Evolutionary conservation across 2,329 filamentous ascomycete species (phyloP).

Genomic region (Microdochium paspali): DNA sequence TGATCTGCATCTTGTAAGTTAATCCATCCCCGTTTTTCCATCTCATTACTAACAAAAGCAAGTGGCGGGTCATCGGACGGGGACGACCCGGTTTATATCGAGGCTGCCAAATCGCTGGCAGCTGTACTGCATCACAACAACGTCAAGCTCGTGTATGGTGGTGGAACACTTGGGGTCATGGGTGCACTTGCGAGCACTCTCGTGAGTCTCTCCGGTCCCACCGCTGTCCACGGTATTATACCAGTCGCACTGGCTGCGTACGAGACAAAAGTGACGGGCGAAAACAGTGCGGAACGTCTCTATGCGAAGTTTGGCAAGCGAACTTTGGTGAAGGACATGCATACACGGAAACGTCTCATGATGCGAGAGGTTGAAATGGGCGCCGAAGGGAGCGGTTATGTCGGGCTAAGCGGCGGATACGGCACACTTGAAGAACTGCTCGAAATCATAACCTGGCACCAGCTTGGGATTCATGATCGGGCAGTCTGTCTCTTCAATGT

Average conservation of each 20-base stretch:
- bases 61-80: conserved; percentile 44
- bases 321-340: conserved; percentile 56
- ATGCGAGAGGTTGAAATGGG: conserved; percentile 50
- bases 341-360: conserved; percentile 57
- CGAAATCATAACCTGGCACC: conserved; percentile 51
- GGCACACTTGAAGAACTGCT: conserved; percentile 51
- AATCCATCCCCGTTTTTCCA: neutral
- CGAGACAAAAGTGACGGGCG: conserved; percentile 21
- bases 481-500: conserved; percentile 52
- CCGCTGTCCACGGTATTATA: conserved; percentile 54
- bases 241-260: conserved; percentile 45
- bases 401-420: conserved; percentile 52
- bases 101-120: conserved; percentile 46
- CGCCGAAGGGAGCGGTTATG: conserved; percentile 51
- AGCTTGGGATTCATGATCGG: conserved; percentile 50
- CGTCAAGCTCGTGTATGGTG: conserved; percentile 54
- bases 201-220: conserved; percentile 49
- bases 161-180: conserved; percentile 56
- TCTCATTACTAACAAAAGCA: neutral
- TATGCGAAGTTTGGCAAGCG: conserved; percentile 39
- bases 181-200: conserved; percentile 54
- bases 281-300: neutral
- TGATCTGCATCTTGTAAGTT: conserved; percentile 55
- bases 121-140: conserved; percentile 42
- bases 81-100: conserved; percentile 45